A percentile compares a stretch with the other conserved stretches of the same genome.
phyloP scores from a whole-genome alignment of 805 yeast genomes.

The Candida vartiovaarae region DNA sequence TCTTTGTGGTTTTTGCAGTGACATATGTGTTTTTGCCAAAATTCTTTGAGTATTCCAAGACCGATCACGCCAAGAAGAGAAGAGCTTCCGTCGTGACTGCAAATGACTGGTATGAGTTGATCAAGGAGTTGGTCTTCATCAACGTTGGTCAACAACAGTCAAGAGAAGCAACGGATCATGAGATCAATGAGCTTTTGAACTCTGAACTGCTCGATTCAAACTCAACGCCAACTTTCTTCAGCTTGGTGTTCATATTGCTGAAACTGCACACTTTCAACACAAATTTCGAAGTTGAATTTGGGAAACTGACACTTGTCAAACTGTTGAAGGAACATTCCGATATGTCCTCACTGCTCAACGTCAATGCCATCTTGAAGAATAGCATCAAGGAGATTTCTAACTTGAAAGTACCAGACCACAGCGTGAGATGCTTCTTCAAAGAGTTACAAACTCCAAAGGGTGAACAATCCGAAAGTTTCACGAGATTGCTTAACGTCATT shows the following conservation, averaged over 20 bases:
- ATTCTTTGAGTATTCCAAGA: conserved; percentile 4
- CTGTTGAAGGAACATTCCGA: conserved; percentile 17
- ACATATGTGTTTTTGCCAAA: conserved; percentile 16
- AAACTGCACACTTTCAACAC: conserved; percentile 16
- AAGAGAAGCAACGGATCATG: conserved; percentile 13
- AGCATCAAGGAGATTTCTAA: conserved; percentile 17
- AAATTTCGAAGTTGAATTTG: conserved; percentile 21
- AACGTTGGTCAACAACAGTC: conserved; percentile 14
- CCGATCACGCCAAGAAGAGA: conserved; percentile 1
- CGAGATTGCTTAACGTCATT: conserved; percentile 20
- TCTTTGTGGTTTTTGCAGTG: conserved; percentile 21
- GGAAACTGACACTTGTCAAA: conserved; percentile 18
- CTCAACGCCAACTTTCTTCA: conserved; percentile 2
- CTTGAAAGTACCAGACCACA: conserved; percentile 16
- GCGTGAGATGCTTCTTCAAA: conserved; percentile 21
- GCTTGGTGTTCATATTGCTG: conserved; percentile 10
- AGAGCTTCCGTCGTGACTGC: not conserved
- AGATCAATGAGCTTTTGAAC: conserved; percentile 13
- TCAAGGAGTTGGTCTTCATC: conserved; percentile 21
- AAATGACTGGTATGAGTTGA: conserved; percentile 19
- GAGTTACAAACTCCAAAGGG: conserved; percentile 14
- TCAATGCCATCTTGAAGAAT: conserved; percentile 10
- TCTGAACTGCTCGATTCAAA: conserved; percentile 6
- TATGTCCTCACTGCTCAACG: conserved; percentile 9
- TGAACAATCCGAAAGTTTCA: conserved; percentile 16